Evolutionary conservation across 1,284 basidiomycete genomes (phyloP).

Genomic region (Schizopora paradoxa): DNA sequence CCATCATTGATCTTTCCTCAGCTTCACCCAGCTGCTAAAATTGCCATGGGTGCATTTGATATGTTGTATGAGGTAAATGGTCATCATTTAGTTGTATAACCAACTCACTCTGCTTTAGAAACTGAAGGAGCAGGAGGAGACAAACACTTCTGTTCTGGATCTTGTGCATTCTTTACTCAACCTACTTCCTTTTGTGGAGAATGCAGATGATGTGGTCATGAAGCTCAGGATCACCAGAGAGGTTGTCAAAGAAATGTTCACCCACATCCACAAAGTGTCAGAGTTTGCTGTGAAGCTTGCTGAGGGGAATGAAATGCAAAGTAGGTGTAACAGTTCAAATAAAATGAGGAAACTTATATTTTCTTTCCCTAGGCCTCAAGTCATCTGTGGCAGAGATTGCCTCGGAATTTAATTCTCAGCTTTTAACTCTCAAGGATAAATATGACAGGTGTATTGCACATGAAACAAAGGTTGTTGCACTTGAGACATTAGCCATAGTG

Average conservation of each 20-base stretch:
- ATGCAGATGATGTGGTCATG: neutral
- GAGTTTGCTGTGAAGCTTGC: conserved; percentile 3
- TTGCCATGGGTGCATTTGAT: conserved; percentile 1
- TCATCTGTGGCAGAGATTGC: neutral
- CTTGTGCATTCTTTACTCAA: neutral
- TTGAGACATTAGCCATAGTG: neutral
- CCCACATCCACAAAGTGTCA: neutral
- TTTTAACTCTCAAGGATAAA: conserved; percentile 2
- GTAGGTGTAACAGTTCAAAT: neutral
- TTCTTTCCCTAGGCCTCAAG: neutral
- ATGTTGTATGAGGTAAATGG: conserved; percentile 1
- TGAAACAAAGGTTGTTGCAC: neutral
- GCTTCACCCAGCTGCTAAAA: conserved; percentile 1
- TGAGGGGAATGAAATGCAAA: no score
- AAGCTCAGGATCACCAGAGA: neutral
- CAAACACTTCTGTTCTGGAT: neutral
- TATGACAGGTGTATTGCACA: conserved; percentile 3
- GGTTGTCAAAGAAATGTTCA: neutral
- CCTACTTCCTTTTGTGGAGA: conserved; percentile 2
- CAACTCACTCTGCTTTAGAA: neutral
- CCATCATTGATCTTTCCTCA: neutral
- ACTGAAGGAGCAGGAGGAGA: conserved; percentile 1
- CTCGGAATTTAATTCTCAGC: neutral
- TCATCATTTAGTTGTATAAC: neutral
- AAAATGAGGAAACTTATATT: neutral